Evolutionary conservation across 2,329 filamentous ascomycete species (phyloP).

Genomic region (Tolypocladium paradoxum): DNA sequence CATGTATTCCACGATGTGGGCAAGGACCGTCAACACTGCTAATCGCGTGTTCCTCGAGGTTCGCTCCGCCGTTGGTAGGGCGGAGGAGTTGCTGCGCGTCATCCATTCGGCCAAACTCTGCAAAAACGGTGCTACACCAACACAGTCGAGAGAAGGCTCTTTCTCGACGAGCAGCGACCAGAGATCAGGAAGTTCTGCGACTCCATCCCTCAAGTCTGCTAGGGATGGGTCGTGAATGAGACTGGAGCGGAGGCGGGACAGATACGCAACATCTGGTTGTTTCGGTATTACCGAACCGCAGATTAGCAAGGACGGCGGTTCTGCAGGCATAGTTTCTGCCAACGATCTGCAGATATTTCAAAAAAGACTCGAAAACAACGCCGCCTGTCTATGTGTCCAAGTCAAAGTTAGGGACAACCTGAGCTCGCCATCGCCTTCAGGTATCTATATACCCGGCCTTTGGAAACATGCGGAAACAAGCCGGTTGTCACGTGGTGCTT

Average conservation of each 20-base stretch:
- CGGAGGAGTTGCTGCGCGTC: background rate
- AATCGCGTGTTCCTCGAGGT: background rate
- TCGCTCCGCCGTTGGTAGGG: background rate
- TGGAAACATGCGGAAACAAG: background rate
- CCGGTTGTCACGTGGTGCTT: background rate
- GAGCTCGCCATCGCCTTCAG: background rate
- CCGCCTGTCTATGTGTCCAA: background rate
- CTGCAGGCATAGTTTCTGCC: background rate
- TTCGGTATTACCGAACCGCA: background rate
- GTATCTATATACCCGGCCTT: background rate
- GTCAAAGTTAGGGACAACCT: background rate
- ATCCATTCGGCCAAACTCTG: background rate
- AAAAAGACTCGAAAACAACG: background rate
- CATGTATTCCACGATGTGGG: background rate
- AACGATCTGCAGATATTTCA: too few species aligned
- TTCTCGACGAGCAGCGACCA: background rate
- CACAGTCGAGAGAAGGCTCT: background rate
- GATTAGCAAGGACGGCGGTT: background rate
- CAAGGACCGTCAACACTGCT: background rate
- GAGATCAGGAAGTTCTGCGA: background rate
- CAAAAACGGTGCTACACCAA: background rate
- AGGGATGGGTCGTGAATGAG: background rate
- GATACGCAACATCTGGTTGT: background rate
- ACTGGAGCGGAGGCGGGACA: background rate
- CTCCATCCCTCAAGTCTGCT: background rate